These are phyloP conservation scores for Pseudogymnoascus sp. DNA, from an alignment of 2,329 filamentous ascomycete species.

Conservation along the genomic window DNA sequence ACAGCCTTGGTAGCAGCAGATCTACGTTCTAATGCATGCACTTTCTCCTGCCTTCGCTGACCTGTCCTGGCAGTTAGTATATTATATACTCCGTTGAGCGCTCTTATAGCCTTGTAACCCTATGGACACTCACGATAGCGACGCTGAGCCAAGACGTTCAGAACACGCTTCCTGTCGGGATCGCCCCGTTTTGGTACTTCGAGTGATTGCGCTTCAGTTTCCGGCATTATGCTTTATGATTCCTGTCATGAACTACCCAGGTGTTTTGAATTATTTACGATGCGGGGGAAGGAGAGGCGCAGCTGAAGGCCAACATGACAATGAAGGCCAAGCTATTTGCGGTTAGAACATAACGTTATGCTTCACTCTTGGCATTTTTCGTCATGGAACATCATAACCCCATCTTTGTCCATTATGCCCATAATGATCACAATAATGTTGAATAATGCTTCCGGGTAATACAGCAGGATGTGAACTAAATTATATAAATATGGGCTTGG, in stretches of 20 bases:
- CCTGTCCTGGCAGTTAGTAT: conserved; percentile 4
- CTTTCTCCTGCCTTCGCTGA: conserved; percentile 15
- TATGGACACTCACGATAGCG: conserved; percentile 15
- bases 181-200: conserved; percentile 5
- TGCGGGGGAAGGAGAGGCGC: conserved; percentile 1
- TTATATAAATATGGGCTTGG: background rate
- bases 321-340: background rate
- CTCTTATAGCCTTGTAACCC: background rate
- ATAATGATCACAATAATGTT: background rate
- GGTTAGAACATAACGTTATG: conserved; percentile 11
- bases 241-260: background rate
- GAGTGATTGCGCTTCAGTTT: background rate
- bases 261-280: background rate
- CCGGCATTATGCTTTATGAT: conserved; percentile 15
- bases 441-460: background rate
- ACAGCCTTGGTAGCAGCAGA: background rate
- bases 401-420: background rate
- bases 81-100: background rate
- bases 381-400: conserved; percentile 9
- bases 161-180: conserved; percentile 15
- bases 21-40: conserved; percentile 15
- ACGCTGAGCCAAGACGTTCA: conserved; percentile 16
- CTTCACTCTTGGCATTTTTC: background rate
- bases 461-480: background rate
- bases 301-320: conserved; percentile 5